A percentile compares a stretch with the other conserved stretches of the same genome.
Evolutionary conservation across 176 grass and related monocot genomes (phyloP).

Genomic region (Canna indica): DNA sequence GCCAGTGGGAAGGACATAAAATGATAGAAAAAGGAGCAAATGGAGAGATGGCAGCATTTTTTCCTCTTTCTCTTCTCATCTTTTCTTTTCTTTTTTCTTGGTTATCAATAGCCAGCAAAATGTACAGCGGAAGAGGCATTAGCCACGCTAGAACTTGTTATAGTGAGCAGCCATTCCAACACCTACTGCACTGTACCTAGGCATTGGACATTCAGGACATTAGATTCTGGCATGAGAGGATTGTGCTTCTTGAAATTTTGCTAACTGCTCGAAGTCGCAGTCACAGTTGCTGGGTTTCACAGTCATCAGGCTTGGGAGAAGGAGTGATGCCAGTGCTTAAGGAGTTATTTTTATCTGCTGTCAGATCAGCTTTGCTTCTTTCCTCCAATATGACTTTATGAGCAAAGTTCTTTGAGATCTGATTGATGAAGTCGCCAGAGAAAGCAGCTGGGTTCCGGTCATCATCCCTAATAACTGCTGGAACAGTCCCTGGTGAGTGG

Average conservation of each 20-base stretch:
- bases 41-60: not conserved
- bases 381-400: slow-evolving; percentile 45
- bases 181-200: not conserved
- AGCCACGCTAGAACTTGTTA: not conserved
- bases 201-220: not conserved
- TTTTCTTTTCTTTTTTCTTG: not conserved
- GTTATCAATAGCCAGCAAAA: not conserved
- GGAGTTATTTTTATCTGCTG: slow-evolving; percentile 16
- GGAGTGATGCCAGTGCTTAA: not conserved
- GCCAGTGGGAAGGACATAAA: slow-evolving; percentile 1
- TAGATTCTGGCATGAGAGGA: not conserved
- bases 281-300: not conserved
- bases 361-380: slow-evolving; percentile 20
- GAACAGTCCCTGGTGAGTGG: slow-evolving; percentile 7
- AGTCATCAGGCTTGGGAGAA: not conserved
- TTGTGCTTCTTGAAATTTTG: not conserved
- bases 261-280: not conserved
- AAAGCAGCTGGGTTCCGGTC: slow-evolving; percentile 28
- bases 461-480: slow-evolving; percentile 12
- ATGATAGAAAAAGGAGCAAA: not conserved
- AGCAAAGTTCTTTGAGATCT: slow-evolving; percentile 50
- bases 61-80: not conserved
- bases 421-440: slow-evolving; percentile 31
- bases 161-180: not conserved
- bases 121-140: slow-evolving; percentile 3